Conservation (phyloP, 768 basidiomycete species). For the Lactarius tabidus region DNA sequence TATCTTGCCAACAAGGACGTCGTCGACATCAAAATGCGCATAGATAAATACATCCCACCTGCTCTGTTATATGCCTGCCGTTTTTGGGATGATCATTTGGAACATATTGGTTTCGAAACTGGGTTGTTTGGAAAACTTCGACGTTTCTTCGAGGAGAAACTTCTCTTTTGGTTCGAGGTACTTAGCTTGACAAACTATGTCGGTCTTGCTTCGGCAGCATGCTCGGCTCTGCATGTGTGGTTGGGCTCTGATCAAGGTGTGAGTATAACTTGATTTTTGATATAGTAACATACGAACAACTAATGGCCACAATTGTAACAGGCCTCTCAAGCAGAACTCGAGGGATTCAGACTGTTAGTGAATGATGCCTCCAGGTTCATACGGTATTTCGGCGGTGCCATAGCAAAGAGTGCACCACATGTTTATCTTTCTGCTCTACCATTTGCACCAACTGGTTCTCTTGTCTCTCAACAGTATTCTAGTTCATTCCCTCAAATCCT, state of each 20-base stretch:
- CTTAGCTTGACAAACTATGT: not conserved
- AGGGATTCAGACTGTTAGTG: not conserved
- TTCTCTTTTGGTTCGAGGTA: constrained; percentile 1
- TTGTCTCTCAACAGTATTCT: not conserved
- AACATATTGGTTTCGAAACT: not conserved
- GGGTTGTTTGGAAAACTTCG: not conserved
- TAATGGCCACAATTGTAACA: not conserved
- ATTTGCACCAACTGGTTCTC: not conserved
- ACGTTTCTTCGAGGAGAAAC: not conserved
- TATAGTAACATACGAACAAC: not conserved
- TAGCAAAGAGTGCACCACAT: not conserved
- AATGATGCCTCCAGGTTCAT: not conserved
- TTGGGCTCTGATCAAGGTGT: not conserved
- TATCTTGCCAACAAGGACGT: not conserved
- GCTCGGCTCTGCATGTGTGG: not conserved
- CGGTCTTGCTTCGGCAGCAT: not conserved
- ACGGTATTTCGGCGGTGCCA: not conserved
- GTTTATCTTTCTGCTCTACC: not conserved
- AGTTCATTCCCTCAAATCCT: not conserved
- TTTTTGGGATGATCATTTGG: constrained; percentile 3
- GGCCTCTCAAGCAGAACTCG: not conserved
- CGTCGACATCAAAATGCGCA: not conserved
- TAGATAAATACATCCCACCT: not conserved
- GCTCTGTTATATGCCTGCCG: not conserved
- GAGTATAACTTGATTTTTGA: not conserved